Percentiles rank a stretch among this genome's conserved stretches.
Conservation (phyloP, 139 green algal genomes). For the Chlamydomonas incerta region DNA sequence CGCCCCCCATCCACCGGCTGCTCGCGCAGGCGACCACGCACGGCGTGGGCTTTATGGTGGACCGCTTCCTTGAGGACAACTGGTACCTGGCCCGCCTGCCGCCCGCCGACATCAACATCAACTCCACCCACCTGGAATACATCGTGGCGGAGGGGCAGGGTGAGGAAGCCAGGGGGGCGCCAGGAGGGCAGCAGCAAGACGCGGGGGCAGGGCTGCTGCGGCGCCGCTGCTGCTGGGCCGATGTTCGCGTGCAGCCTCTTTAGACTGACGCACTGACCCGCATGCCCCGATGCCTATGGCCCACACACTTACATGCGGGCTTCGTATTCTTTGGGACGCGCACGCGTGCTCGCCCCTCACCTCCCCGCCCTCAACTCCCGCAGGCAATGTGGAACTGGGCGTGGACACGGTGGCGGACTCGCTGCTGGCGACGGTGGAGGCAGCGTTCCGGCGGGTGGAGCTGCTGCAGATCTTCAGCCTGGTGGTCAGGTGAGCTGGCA, state of each 20-base stretch:
- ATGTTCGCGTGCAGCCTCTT: too few relatives aligned
- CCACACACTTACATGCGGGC: too few relatives aligned
- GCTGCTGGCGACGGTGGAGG: neutral
- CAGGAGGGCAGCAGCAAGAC: neutral
- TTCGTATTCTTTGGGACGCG: neutral
- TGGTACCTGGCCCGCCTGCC: neutral
- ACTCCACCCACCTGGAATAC: slow-evolving; percentile 25
- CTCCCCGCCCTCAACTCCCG: neutral
- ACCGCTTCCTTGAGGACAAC: slow-evolving; percentile 22
- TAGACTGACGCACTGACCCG: too few relatives aligned
- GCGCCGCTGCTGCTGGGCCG: too few relatives aligned
- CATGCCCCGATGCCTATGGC: too few relatives aligned
- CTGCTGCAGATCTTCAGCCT: slow-evolving; percentile 31
- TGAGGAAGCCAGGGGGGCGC: neutral
- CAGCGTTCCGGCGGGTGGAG: neutral
- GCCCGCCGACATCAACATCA: neutral
- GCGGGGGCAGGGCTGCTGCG: too few relatives aligned
- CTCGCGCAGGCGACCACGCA: slow-evolving; percentile 6
- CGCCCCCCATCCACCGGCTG: too few relatives aligned
- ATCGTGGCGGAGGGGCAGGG: slow-evolving; percentile 17
- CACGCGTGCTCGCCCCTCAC: neutral
- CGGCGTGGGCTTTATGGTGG: slow-evolving; percentile 12
- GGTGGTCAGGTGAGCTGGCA: neutral
- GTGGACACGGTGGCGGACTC: neutral
- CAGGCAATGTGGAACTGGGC: slow-evolving; percentile 22